These are phyloP conservation scores for Globisporangium echinulatum DNA, from an alignment of 352 stramenopile species.

Conservation along the genomic window DNA sequence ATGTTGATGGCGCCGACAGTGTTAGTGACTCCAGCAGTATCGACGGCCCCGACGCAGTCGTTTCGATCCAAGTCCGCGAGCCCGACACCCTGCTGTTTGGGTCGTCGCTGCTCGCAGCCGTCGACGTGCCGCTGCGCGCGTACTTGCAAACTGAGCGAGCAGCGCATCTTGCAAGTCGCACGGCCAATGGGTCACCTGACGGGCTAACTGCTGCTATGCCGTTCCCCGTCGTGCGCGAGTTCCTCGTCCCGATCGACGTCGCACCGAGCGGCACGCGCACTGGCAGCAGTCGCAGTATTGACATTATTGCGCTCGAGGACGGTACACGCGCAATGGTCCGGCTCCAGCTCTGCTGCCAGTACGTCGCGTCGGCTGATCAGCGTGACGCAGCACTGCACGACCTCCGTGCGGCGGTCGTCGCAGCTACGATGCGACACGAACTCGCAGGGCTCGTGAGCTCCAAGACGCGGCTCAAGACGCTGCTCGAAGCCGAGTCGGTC, in stretches of 20 bases:
- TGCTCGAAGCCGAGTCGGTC: constrained; percentile 66
- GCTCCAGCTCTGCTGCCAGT: constrained; percentile 43
- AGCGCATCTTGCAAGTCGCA: constrained; percentile 1
- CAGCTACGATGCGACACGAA: constrained; percentile 43
- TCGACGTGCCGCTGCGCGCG: constrained; percentile 36
- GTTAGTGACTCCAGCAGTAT: background rate
- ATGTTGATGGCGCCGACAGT: constrained; percentile 8
- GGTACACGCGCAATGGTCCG: constrained; percentile 22
- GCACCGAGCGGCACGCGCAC: background rate
- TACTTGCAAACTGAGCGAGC: constrained; percentile 19
- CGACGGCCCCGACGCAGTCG: constrained; percentile 13
- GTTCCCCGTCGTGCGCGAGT: constrained; percentile 35
- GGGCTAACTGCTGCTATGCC: too few relatives aligned
- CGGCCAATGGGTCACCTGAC: too few relatives aligned
- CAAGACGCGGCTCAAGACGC: constrained; percentile 56
- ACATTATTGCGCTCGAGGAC: constrained; percentile 9
- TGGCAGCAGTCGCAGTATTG: constrained; percentile 4
- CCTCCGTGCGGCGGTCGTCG: constrained; percentile 19
- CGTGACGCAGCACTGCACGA: constrained; percentile 3
- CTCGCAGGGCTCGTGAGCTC: constrained; percentile 53
- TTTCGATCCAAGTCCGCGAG: constrained; percentile 66
- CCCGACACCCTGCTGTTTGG: constrained; percentile 64
- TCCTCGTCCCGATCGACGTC: constrained; percentile 37
- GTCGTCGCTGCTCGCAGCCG: constrained; percentile 51
- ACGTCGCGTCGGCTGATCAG: constrained; percentile 15